Base-by-base conservation (phyloP, 2,329 filamentous ascomycete species). In the Verticillium zaregamsianum region DNA sequence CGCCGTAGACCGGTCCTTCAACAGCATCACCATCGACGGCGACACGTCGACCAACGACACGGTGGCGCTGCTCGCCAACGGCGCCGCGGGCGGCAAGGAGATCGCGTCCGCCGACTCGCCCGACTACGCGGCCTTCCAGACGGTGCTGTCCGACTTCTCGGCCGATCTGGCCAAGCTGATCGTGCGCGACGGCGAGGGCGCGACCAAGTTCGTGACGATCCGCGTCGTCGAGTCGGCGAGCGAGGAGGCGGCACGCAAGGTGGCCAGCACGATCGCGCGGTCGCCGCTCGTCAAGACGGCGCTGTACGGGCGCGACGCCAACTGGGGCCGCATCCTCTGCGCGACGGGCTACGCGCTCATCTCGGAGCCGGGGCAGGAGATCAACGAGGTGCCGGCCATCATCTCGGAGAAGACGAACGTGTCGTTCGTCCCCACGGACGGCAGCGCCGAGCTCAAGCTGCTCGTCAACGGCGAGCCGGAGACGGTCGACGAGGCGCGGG, bases 11-110 rank as follows among this genome's bases (percentile, higher is more conserved):
- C 87, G 88, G 64, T 96, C 92, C 0, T 99, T 98, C 83, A 98
- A 99, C 82, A 90, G 90, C 75, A 97, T 99, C 74, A 96, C 92
- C 64, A 91, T 99, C 64, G 95, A 99, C 75, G 95, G 95, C 63
- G 95, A 98, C 77, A 98, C 93, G 9, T 96, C 91, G 65, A 99
- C 95, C 63, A 99, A 99, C 77, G 95, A 99, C 79, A 98, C 94
- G 0, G 86, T 98, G 32, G 93, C 93, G 5, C 81, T 99, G 61
- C 85, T 99, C n/a, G 94, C 95, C 66, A 99, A 99, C 75, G 95
- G 95, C 65, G 93, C 92, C 20, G 94, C 92, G 0, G 92, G 92
- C 60, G 92, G 91, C 20, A 76, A 82, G 15, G 80, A 85, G 60
- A 82, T 94, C 59, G 74, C 79, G 1, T 81, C 82, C 1, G 78